A percentile compares a stretch with the other conserved stretches of the same genome.
Evolutionary conservation across 2,329 filamentous ascomycete genomes (phyloP).

Genomic region (Xylariales sp.): DNA sequence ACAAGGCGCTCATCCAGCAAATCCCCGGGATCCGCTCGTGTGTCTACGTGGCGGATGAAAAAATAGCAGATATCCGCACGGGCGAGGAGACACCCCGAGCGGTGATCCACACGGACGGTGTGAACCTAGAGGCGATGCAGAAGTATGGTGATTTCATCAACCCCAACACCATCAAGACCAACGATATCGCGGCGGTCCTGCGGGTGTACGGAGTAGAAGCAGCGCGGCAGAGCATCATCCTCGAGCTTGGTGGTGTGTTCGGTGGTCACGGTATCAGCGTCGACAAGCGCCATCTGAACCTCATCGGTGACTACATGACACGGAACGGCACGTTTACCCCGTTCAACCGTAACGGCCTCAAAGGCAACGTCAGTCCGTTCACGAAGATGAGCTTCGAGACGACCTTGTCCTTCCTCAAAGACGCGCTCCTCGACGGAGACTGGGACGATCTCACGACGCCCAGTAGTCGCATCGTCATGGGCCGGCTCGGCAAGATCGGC

Average conservation of each 20-base stretch:
- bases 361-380: constrained; percentile 86
- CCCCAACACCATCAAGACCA: constrained; percentile 87
- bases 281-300: constrained; percentile 89
- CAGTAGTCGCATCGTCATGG: constrained; percentile 88
- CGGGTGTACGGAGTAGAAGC: constrained; percentile 92
- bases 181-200: constrained; percentile 90
- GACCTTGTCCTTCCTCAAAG: constrained; percentile 90
- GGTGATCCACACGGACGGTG: constrained; percentile 81
- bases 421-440: constrained; percentile 90
- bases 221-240: constrained; percentile 85
- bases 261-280: constrained; percentile 90
- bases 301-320: constrained; percentile 99
- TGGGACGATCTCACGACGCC: constrained; percentile 89
- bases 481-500: constrained; percentile 82
- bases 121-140: constrained; percentile 92
- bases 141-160: constrained; percentile 87
- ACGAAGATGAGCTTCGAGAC: constrained; percentile 99
- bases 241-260: constrained; percentile 88
- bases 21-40: constrained; percentile 82
- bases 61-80: constrained; percentile 59
- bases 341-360: constrained; percentile 91
- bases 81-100: constrained; percentile 62
- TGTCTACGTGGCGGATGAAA: constrained; percentile 72
- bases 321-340: constrained; percentile 87
- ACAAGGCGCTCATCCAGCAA: constrained; percentile 85